Evolutionary conservation across 768 basidiomycete genomes (phyloP), one percentile per base, ranked within the genome.

Genomic region (Amylocystis lapponica): DNA sequence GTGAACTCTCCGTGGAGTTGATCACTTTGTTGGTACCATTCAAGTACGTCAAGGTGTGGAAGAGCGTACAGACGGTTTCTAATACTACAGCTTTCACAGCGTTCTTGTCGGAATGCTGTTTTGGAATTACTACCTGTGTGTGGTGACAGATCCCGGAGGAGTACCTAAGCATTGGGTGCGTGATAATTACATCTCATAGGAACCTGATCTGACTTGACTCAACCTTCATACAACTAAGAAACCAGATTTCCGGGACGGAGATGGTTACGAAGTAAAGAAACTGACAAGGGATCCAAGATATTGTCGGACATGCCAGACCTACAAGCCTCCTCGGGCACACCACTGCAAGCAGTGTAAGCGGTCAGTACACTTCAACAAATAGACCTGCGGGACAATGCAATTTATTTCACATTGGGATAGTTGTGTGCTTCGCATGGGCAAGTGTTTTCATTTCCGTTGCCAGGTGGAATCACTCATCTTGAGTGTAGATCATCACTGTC

Each of bases 361-460:
- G 79, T 91, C 2, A 22, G 46, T 20, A 20, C n/a, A n/a, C n/a
- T n/a, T n/a, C n/a, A n/a, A n/a, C n/a, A n/a, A n/a, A n/a, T n/a
- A n/a, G n/a, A n/a, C n/a, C 4, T 10, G 19, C 25, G 21, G 25
- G 22, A 21, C 21, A 19, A 12, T 27, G 2, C 26, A 19, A 20
- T 5, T 36, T 14, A 37, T 43, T 26, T 39, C 31, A 27, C 25
- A 41, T 3, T 29, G 32, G 12, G 52, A 13, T 38, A 87, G 85
- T 58, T 92, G 87, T 63, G 75, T 95, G 27, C 76, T 96, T 42
- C 82, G 89, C 36, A 95, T 96, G 90, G 90, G 90, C 83, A 60
- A 51, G 77, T 48, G 20, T 12, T 27, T 14, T 39, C 9, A 38
- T n/a, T n/a, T 31, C 12, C 27, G 11, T 14, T 31, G 27, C 11